Percentiles rank a stretch among this genome's conserved stretches.
phyloP scores from a whole-genome alignment of 257 asterid genomes.

The Catharanthus roseus region DNA sequence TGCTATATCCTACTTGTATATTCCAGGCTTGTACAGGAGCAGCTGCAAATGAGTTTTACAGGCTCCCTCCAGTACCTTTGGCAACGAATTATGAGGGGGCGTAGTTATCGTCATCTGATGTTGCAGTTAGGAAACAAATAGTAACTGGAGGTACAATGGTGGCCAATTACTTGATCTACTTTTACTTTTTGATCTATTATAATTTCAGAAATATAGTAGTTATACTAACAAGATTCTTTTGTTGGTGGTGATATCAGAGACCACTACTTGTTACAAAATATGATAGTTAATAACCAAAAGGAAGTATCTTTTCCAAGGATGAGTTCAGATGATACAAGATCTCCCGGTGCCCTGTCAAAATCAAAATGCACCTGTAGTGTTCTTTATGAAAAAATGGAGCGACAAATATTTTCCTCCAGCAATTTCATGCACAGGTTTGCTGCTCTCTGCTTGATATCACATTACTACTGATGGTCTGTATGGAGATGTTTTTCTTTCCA shows the following conservation, averaged over 20 bases:
- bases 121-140: constrained; percentile 51
- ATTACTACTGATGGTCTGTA: neutral
- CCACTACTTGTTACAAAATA: neutral
- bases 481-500: neutral
- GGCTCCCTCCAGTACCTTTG: constrained; percentile 46
- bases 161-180: neutral
- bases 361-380: neutral
- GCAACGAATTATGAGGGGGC: constrained; percentile 82
- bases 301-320: neutral
- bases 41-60: constrained; percentile 40
- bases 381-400: neutral
- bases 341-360: neutral
- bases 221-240: neutral
- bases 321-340: neutral
- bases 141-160: constrained; percentile 24
- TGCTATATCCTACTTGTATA: constrained; percentile 23
- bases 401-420: neutral
- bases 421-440: neutral
- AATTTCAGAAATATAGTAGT: neutral
- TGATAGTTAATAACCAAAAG: neutral
- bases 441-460: too few species aligned
- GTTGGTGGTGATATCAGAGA: neutral
- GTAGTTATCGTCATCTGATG: constrained; percentile 90
- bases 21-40: constrained; percentile 89
- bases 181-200: neutral